These are phyloP conservation scores for Exophiala xenobiotica DNA, from an alignment of 2,329 filamentous ascomycete genomes.

Conservation along the genomic window DNA sequence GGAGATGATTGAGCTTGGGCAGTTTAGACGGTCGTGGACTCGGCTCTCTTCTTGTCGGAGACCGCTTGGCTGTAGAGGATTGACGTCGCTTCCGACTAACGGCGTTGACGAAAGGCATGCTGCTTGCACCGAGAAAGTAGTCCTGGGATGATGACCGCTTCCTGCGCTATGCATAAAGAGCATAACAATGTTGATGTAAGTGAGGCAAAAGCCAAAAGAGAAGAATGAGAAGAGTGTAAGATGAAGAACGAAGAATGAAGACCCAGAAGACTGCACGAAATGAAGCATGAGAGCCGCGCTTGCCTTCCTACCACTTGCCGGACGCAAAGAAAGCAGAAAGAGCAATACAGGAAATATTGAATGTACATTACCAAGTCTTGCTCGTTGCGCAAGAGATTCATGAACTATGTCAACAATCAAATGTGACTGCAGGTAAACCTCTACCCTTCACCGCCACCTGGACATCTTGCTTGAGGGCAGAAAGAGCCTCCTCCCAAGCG, in stretches of 20 bases:
- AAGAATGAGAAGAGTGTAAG: constrained; percentile 2
- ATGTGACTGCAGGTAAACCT: constrained; percentile 57
- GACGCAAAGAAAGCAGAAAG: background rate
- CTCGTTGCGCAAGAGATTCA: background rate
- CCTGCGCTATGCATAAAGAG: constrained; percentile 4
- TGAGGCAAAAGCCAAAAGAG: background rate
- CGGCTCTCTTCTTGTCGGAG: constrained; percentile 1
- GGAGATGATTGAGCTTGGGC: constrained; percentile 18
- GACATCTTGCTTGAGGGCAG: constrained; percentile 46
- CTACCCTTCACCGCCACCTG: constrained; percentile 57
- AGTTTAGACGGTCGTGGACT: constrained; percentile 15
- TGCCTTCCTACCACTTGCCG: background rate
- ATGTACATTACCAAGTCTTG: background rate
- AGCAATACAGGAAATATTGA: background rate
- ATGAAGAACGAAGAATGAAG: background rate
- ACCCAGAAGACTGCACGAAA: background rate
- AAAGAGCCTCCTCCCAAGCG: constrained; percentile 42
- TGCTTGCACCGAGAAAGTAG: background rate
- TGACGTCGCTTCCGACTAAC: constrained; percentile 19
- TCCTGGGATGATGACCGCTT: background rate
- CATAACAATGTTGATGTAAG: constrained; percentile 8
- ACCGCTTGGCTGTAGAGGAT: constrained; percentile 2
- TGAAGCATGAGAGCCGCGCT: background rate
- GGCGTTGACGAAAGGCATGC: constrained; percentile 22
- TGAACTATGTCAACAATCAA: constrained; percentile 33